A percentile compares a stretch with the other conserved stretches of the same genome.
Conservation (phyloP, 306 rosid species). For the Ziziphus jujuba region DNA sequence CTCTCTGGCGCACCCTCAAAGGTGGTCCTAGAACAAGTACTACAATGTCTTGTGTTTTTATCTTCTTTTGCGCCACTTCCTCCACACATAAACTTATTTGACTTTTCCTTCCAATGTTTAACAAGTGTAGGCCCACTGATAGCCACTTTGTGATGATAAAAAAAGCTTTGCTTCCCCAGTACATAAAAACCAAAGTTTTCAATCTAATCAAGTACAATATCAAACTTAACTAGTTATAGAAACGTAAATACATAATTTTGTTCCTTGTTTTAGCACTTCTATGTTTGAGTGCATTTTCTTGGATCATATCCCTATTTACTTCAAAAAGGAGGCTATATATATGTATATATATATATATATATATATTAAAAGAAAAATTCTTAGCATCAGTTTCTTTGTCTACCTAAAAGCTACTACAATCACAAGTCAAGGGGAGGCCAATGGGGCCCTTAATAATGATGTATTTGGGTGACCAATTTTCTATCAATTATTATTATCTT, state of each 20-base stretch:
- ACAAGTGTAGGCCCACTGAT: slow-evolving; percentile 40
- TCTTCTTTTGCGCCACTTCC: slow-evolving; percentile 41
- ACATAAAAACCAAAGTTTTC: not conserved
- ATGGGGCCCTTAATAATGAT: slow-evolving; percentile 30
- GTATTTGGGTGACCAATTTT: slow-evolving; percentile 27
- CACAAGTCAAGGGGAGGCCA: slow-evolving; percentile 18
- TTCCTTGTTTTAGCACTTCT: slow-evolving; percentile 25
- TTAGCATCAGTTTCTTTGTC: not conserved
- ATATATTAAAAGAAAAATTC: no score
- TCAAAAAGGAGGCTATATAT: slow-evolving; percentile 8
- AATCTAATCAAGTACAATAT: slow-evolving; percentile 25
- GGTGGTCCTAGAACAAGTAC: slow-evolving; percentile 52
- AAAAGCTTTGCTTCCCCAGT: not conserved
- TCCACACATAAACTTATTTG: slow-evolving; percentile 48
- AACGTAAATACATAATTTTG: slow-evolving; percentile 35
- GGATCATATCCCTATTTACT: slow-evolving; percentile 4
- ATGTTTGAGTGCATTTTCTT: slow-evolving; percentile 2
- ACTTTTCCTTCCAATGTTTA: slow-evolving; percentile 38
- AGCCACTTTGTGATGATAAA: slow-evolving; percentile 17
- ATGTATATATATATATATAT: no score
- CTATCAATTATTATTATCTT: slow-evolving; percentile 14
- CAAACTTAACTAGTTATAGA: slow-evolving; percentile 42
- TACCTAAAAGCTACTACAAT: slow-evolving; percentile 22
- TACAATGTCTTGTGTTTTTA: slow-evolving; percentile 32
- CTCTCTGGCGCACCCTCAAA: slow-evolving; percentile 27